A percentile compares a stretch with the other conserved stretches of the same genome.
These are phyloP conservation scores for Colletotrichum nymphaeae DNA, from an alignment of 2,329 filamentous ascomycete genomes.

Conservation along the genomic window DNA sequence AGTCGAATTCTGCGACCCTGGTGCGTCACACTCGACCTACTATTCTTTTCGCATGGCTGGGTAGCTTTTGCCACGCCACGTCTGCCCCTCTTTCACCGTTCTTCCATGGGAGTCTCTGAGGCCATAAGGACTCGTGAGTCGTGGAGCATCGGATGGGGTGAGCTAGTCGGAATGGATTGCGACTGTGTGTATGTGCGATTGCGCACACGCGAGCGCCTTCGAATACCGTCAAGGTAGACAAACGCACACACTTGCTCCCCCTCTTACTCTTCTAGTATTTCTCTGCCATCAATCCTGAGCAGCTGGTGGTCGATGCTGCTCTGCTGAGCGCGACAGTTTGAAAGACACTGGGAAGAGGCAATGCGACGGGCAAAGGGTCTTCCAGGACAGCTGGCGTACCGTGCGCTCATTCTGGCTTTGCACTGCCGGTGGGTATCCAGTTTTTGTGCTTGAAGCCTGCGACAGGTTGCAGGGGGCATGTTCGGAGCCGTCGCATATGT, in stretches of 20 bases:
- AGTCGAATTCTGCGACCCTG: constrained; percentile 36
- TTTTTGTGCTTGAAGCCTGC: constrained; percentile 32
- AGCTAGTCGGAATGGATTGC: not conserved
- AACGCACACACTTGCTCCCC: not conserved
- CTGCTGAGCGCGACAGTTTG: constrained; percentile 1
- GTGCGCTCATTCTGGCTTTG: constrained; percentile 30
- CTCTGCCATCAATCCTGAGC: not conserved
- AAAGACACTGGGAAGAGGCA: constrained; percentile 13
- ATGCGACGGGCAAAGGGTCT: constrained; percentile 32
- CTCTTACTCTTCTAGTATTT: not conserved
- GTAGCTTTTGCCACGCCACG: constrained; percentile 31
- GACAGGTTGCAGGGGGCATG: constrained; percentile 29
- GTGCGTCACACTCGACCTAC: constrained; percentile 34
- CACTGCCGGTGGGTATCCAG: constrained; percentile 21
- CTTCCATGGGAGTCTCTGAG: not conserved
- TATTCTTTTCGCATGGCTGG: constrained; percentile 27
- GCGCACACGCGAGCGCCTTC: not conserved
- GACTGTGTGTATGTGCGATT: not conserved
- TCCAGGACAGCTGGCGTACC: constrained; percentile 20
- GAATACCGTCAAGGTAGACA: not conserved
- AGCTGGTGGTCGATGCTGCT: constrained; percentile 7
- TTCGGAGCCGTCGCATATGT: constrained; percentile 26
- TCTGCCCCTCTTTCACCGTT: constrained; percentile 13
- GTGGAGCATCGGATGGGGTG: not conserved
- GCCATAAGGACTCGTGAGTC: not conserved